phyloP scores from a whole-genome alignment of 2,329 filamentous ascomycete genomes.

The Alternaria sp. region DNA sequence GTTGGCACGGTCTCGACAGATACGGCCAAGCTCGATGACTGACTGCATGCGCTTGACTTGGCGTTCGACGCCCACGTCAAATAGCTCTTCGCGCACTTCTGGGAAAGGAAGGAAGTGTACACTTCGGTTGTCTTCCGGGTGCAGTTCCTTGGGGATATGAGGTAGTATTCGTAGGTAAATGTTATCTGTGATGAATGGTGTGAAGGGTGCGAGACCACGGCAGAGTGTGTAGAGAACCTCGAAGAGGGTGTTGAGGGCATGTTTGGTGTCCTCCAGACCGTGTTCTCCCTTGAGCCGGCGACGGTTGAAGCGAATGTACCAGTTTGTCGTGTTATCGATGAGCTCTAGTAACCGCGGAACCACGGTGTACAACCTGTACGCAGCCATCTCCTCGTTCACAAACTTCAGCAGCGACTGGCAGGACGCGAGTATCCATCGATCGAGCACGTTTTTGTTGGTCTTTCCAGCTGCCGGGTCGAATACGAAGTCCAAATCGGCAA shows the following conservation, averaged over 20 bases:
- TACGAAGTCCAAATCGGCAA: constrained; percentile 75
- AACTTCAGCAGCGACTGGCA: constrained; percentile 91
- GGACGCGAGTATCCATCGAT: constrained; percentile 91
- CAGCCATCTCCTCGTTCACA: constrained; percentile 90
- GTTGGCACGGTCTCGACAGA: constrained; percentile 83
- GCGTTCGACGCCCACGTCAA: constrained; percentile 85
- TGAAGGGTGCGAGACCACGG: constrained; percentile 90
- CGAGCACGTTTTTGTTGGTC: constrained; percentile 89
- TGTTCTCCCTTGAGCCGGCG: constrained; percentile 90
- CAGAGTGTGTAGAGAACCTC: constrained; percentile 91
- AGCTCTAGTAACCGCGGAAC: constrained; percentile 82
- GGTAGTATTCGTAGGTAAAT: constrained; percentile 87
- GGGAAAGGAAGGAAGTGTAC: constrained; percentile 95
- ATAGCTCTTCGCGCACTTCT: constrained; percentile 85
- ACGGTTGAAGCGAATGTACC: constrained; percentile 96
- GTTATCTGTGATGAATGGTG: constrained; percentile 92
- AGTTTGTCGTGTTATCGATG: constrained; percentile 97
- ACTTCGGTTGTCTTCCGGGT: constrained; percentile 77
- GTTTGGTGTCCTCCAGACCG: constrained; percentile 82
- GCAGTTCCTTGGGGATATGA: constrained; percentile 77
- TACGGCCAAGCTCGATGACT: constrained; percentile 88
- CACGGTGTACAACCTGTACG: constrained; percentile 79
- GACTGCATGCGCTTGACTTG: constrained; percentile 91
- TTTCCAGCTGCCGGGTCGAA: constrained; percentile 80
- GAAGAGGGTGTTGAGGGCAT: constrained; percentile 92